Evolutionary conservation across 768 basidiomycete genomes (phyloP).

Genomic region (Panellus pusillus): DNA sequence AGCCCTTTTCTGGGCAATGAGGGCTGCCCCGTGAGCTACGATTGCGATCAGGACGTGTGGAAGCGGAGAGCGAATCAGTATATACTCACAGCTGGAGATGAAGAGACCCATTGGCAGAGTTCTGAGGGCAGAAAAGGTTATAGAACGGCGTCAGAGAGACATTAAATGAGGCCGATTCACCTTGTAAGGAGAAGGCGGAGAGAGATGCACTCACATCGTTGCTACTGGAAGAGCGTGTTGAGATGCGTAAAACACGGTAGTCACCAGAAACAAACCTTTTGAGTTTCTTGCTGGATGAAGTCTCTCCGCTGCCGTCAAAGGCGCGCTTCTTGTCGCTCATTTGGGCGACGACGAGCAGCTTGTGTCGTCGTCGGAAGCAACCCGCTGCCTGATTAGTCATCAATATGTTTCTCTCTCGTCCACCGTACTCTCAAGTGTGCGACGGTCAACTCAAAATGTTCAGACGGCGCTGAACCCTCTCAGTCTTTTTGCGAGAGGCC

Average conservation of each 20-base stretch:
- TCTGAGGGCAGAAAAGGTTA: slow-evolving; percentile 64
- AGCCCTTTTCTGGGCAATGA: slow-evolving; percentile 81
- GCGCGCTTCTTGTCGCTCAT: slow-evolving; percentile 73
- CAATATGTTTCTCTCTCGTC: slow-evolving; percentile 19
- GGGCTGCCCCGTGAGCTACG: slow-evolving; percentile 53
- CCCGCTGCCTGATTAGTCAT: slow-evolving; percentile 3
- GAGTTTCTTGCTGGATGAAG: slow-evolving; percentile 52
- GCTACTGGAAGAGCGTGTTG: slow-evolving; percentile 37
- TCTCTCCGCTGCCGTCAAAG: slow-evolving; percentile 54
- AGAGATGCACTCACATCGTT: slow-evolving; percentile 62
- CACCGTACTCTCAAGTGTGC: slow-evolving; percentile 6
- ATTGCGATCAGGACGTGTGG: slow-evolving; percentile 5
- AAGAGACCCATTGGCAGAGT: slow-evolving; percentile 44
- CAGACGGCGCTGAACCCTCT: slow-evolving; percentile 30
- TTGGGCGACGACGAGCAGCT: slow-evolving; percentile 16
- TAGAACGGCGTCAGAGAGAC: slow-evolving; percentile 62
- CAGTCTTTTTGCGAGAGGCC: slow-evolving; percentile 43
- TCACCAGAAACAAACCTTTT: slow-evolving; percentile 56
- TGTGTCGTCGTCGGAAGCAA: slow-evolving; percentile 13
- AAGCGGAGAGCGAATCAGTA: neutral
- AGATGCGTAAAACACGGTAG: neutral
- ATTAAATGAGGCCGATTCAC: slow-evolving; percentile 65
- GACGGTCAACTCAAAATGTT: neutral
- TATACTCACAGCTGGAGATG: slow-evolving; percentile 45
- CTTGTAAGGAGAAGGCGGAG: slow-evolving; percentile 47